A percentile compares a stretch with the other conserved stretches of the same genome.
phyloP scores from a whole-genome alignment of 768 basidiomycete species.

The Termitomyces sp. region DNA sequence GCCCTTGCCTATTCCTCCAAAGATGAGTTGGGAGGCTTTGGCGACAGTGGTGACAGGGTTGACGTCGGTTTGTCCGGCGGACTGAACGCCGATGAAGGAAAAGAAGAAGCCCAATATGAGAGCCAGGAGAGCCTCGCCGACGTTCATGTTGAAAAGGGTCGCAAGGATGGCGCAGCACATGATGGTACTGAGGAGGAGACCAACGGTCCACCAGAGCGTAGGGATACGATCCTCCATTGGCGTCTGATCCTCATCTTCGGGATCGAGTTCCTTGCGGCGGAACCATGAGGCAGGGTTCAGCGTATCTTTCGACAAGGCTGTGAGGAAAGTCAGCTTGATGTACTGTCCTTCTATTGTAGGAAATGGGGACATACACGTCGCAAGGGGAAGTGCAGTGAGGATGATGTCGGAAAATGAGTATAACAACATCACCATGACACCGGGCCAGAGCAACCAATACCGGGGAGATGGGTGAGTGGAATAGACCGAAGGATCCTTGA shows the following conservation, averaged over 20 bases:
- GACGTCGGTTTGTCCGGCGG: slow-evolving; percentile 52
- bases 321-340: neutral
- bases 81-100: slow-evolving; percentile 64
- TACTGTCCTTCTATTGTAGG: no score
- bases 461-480: slow-evolving; percentile 43
- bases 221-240: slow-evolving; percentile 53
- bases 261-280: slow-evolving; percentile 21
- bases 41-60: slow-evolving; percentile 58
- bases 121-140: slow-evolving; percentile 51
- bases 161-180: slow-evolving; percentile 48
- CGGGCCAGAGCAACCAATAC: slow-evolving; percentile 62
- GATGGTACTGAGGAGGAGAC: slow-evolving; percentile 41
- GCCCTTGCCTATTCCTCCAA: slow-evolving; percentile 55
- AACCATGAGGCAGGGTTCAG: slow-evolving; percentile 27
- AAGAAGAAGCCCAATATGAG: slow-evolving; percentile 59
- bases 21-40: slow-evolving; percentile 60
- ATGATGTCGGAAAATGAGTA: slow-evolving; percentile 53
- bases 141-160: slow-evolving; percentile 49
- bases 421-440: slow-evolving; percentile 55
- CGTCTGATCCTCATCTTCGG: slow-evolving; percentile 46
- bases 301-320: slow-evolving; percentile 14
- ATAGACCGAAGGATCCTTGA: slow-evolving; percentile 36
- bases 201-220: slow-evolving; percentile 45
- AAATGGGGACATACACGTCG: slow-evolving; percentile 18
- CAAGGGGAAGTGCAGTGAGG: slow-evolving; percentile 31